phyloP scores from a whole-genome alignment of 2,329 filamentous ascomycete genomes.

The Penicillium sp. region DNA sequence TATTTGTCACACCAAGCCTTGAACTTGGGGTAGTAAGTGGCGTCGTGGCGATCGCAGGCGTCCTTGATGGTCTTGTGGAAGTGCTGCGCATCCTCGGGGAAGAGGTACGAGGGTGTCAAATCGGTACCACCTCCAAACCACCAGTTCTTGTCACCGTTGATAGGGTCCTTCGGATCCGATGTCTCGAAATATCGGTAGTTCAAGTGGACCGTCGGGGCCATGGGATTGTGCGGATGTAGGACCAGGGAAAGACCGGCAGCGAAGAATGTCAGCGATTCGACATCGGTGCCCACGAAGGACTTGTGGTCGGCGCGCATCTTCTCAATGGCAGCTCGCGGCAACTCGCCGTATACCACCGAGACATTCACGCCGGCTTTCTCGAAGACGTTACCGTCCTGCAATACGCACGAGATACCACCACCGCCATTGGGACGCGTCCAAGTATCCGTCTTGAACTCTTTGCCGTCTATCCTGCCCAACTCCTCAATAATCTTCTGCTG shows the following conservation, averaged over 20 bases:
- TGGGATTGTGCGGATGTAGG: constrained; percentile 88
- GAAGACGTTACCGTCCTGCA: constrained; percentile 95
- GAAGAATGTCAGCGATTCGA: constrained; percentile 90
- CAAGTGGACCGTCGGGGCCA: constrained; percentile 94
- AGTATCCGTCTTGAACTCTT: constrained; percentile 75
- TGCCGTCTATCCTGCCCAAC: constrained; percentile 79
- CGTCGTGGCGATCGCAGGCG: constrained; percentile 89
- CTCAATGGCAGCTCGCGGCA: constrained; percentile 81
- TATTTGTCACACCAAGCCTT: constrained; percentile 99
- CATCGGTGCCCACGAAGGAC: constrained; percentile 70
- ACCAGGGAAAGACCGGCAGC: constrained; percentile 91
- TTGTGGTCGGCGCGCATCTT: constrained; percentile 97
- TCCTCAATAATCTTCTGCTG: constrained; percentile 83
- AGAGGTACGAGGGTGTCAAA: constrained; percentile 88
- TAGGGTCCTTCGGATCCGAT: constrained; percentile 72
- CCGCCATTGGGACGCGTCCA: constrained; percentile 88
- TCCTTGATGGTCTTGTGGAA: constrained; percentile 94
- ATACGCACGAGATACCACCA: constrained; percentile 88
- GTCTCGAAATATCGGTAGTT: constrained; percentile 99
- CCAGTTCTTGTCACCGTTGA: constrained; percentile 70
- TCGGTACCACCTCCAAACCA: constrained; percentile 98
- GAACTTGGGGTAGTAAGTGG: constrained; percentile 86
- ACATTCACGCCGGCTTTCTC: constrained; percentile 97
- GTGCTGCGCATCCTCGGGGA: constrained; percentile 94
- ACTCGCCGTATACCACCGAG: constrained; percentile 87